These are phyloP conservation scores for Jaminaea rosea DNA, from an alignment of 1,284 basidiomycete genomes.

Conservation along the genomic window DNA sequence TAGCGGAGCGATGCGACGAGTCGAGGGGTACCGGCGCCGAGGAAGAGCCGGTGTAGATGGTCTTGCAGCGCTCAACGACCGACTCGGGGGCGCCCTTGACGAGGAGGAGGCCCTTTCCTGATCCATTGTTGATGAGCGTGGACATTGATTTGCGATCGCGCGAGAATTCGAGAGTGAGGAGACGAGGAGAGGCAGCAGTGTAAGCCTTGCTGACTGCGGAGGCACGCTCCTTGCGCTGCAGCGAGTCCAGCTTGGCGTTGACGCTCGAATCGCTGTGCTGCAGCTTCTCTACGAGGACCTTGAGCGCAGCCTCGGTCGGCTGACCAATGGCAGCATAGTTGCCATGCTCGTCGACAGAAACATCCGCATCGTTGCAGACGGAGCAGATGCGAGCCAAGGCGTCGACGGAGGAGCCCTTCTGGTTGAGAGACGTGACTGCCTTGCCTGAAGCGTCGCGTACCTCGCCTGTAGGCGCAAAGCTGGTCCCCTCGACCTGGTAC, in stretches of 20 bases:
- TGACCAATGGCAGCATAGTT: slow-evolving; percentile 80
- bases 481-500: slow-evolving; percentile 37
- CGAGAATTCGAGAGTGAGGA: slow-evolving; percentile 92
- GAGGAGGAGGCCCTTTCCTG: slow-evolving; percentile 56
- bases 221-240: slow-evolving; percentile 60
- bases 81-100: slow-evolving; percentile 95
- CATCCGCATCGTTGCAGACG: slow-evolving; percentile 42
- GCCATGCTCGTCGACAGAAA: slow-evolving; percentile 56
- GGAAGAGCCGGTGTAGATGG: slow-evolving; percentile 54
- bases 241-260: slow-evolving; percentile 54
- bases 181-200: slow-evolving; percentile 67
- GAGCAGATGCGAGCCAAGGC: slow-evolving; percentile 39
- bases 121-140: slow-evolving; percentile 60
- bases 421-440: slow-evolving; percentile 19
- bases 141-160: slow-evolving; percentile 99
- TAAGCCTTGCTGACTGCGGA: slow-evolving; percentile 69
- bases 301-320: slow-evolving; percentile 61
- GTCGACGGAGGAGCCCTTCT: slow-evolving; percentile 30
- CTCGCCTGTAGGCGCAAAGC: slow-evolving; percentile 32
- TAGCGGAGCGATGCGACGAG: slow-evolving; percentile 59
- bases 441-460: slow-evolving; percentile 22
- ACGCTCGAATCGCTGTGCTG: slow-evolving; percentile 50
- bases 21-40: slow-evolving; percentile 37
- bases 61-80: slow-evolving; percentile 76
- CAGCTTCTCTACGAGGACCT: slow-evolving; percentile 71